Percentiles rank a stretch among this genome's conserved stretches.
Evolutionary conservation across 1,284 basidiomycete genomes (phyloP).

Genomic region (Meripilus lineatus): DNA sequence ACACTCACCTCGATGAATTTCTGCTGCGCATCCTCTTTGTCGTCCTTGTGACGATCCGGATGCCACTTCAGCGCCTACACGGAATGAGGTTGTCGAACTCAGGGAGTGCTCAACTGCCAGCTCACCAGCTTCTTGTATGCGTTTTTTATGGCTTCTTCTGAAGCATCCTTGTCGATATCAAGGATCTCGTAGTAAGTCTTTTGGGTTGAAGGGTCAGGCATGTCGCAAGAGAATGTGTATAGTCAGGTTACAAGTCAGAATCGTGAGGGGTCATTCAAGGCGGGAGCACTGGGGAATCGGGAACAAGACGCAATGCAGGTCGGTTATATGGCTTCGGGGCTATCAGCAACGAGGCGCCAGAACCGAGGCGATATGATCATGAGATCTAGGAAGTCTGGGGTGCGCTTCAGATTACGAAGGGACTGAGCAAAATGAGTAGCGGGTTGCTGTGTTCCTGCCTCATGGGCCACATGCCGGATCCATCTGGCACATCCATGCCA

Average conservation of each 20-base stretch:
- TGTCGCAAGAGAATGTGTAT: slow-evolving; percentile 8
- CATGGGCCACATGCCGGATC: no score
- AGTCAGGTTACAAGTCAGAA: slow-evolving; percentile 1
- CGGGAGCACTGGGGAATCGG: no score
- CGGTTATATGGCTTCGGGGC: no score
- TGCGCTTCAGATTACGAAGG: no score
- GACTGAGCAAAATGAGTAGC: no score
- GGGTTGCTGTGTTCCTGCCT: no score
- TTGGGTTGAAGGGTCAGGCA: slow-evolving; percentile 19
- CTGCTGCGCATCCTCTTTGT: slow-evolving; percentile 54
- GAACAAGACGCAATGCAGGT: no score
- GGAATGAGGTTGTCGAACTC: slow-evolving; percentile 7
- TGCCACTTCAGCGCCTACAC: slow-evolving; percentile 84
- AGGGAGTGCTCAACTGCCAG: slow-evolving; percentile 12
- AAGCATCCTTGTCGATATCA: slow-evolving; percentile 27
- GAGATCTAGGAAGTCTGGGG: no score
- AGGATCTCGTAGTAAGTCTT: slow-evolving; percentile 24
- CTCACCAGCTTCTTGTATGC: slow-evolving; percentile 78
- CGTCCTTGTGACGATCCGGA: slow-evolving; percentile 73
- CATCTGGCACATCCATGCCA: no score
- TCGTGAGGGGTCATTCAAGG: slow-evolving; percentile 7
- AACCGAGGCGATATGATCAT: no score
- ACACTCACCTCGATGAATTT: slow-evolving; percentile 69
- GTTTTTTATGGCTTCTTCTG: slow-evolving; percentile 77
- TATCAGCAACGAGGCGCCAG: no score